Base-by-base conservation (phyloP, 495 filamentous ascomycete genomes). In the Penicillium steckii region DNA sequence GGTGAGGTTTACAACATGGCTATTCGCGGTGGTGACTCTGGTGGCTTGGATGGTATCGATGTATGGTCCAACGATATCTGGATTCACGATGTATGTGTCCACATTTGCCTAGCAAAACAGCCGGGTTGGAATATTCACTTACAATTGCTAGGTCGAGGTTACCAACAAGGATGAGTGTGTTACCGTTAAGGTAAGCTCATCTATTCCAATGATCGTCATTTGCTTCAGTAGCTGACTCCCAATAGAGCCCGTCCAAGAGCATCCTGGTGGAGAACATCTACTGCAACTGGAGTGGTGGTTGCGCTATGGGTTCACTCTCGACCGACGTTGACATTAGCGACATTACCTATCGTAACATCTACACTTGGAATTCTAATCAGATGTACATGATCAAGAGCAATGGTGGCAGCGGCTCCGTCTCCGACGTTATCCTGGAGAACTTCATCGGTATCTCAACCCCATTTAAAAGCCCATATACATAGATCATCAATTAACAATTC, bases 331-430 rank as follows among this genome's bases (percentile, higher is more conserved):
- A 67, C 37, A 76, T 83, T 57, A 69, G 65, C 27, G 70, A 73
- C 33, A 70, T 81, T 48, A 60, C 61, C n/a, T 79, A 79, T 61
- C 67, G 73, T 15, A 74, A 79, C 59, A 61, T 81, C 50, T 80
- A 82, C 63, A 76, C 76, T 46, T 74, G 73, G 65, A 62, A 71
- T 24, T 75, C 74, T 21, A 85, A 81, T 64, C 78, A 83, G 57
- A 84, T 84, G 81, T 72, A 79, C 56, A 80, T 85, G 80, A 78
- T 85, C 67, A 85, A 85, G 65, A 74, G 70, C 57, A 80, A 75
- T 50, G 81, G 81, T 13, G 81, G 82, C 23, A 77, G 65, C 52
- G 82, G 82, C 12, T 70, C 68, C n/a, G 75, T 84, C 9, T 69
- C 70, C n/a, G 74, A 82, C 50, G 63, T 72, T 13, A 46, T 74